A percentile compares a stretch with the other conserved stretches of the same genome.
Evolutionary conservation across 257 asterid species (phyloP).

Genomic region (Craterostigma plantagineum): DNA sequence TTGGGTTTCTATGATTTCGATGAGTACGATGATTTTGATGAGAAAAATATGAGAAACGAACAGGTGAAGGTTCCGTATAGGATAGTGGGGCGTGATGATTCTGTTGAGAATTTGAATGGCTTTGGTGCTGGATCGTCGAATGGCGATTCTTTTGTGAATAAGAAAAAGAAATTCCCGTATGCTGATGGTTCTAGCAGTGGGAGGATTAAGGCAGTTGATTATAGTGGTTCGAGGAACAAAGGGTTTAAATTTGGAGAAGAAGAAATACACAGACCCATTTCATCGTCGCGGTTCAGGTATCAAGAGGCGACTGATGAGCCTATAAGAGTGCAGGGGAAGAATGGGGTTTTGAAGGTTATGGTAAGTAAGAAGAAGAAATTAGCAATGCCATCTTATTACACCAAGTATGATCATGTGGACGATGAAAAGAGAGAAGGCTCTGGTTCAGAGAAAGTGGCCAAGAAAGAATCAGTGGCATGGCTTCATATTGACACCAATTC

Average conservation of each 20-base stretch:
- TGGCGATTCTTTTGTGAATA: conserved; percentile 28
- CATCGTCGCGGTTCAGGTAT: conserved; percentile 35
- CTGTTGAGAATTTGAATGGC: conserved; percentile 11
- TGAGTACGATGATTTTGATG: background rate
- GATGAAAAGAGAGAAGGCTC: conserved; percentile 28
- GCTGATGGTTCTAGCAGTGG: conserved; percentile 33
- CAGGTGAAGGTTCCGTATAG: too few species aligned
- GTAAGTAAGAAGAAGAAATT: conserved; percentile 59
- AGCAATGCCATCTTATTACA: conserved; percentile 19
- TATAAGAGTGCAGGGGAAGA: conserved; percentile 87
- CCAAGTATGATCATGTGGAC: conserved; percentile 15
- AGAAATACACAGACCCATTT: conserved; percentile 37
- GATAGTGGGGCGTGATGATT: too few species aligned
- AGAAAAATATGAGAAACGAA: too few species aligned
- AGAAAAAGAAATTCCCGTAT: conserved; percentile 27
- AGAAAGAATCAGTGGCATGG: conserved; percentile 18
- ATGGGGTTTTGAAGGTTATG: conserved; percentile 92
- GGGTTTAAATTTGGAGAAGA: conserved; percentile 31
- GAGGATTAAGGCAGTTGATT: conserved; percentile 23
- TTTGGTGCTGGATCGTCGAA: conserved; percentile 27
- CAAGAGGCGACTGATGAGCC: conserved; percentile 38
- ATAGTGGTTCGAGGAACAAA: conserved; percentile 14
- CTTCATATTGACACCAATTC: conserved; percentile 19
- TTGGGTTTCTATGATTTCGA: conserved; percentile 25
- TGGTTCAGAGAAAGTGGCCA: conserved; percentile 33